phyloP scores from a whole-genome alignment of 176 grass and related monocot species.

The Otatea glauca region DNA sequence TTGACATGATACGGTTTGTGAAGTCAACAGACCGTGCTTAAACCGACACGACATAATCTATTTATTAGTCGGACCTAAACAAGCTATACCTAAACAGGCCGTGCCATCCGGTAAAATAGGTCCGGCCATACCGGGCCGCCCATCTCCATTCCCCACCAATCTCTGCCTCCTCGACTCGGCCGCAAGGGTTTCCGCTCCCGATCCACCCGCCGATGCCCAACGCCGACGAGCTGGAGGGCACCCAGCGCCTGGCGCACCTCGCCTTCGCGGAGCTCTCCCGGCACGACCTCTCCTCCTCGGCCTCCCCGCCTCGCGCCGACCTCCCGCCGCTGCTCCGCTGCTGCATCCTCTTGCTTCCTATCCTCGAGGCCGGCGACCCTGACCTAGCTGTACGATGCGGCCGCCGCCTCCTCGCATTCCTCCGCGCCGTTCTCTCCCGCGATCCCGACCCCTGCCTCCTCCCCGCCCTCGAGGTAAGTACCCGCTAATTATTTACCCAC shows the following conservation, averaged over 20 bases:
- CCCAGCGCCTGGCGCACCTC: neutral
- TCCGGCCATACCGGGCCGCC: too few relatives aligned
- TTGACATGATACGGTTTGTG: too few relatives aligned
- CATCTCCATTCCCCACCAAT: too few relatives aligned
- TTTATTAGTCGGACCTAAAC: too few relatives aligned
- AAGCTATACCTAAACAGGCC: too few relatives aligned
- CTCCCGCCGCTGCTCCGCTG: slow-evolving; percentile 14
- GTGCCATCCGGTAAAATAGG: too few relatives aligned
- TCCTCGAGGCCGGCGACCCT: neutral
- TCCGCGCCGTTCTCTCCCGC: slow-evolving; percentile 31
- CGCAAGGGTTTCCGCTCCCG: too few relatives aligned
- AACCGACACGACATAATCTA: too few relatives aligned
- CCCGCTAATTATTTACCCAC: neutral
- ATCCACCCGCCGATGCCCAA: neutral
- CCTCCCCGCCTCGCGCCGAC: neutral
- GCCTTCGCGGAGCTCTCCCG: neutral
- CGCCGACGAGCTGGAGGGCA: neutral
- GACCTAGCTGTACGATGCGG: neutral
- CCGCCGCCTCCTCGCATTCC: neutral
- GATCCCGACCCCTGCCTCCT: slow-evolving; percentile 27
- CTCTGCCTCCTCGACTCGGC: too few relatives aligned
- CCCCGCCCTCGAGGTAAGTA: slow-evolving; percentile 45
- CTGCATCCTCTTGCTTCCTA: slow-evolving; percentile 24
- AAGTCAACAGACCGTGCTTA: too few relatives aligned
- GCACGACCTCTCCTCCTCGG: neutral